phyloP scores from a whole-genome alignment of 768 basidiomycete species.

The Rossbeevera mucosa region DNA sequence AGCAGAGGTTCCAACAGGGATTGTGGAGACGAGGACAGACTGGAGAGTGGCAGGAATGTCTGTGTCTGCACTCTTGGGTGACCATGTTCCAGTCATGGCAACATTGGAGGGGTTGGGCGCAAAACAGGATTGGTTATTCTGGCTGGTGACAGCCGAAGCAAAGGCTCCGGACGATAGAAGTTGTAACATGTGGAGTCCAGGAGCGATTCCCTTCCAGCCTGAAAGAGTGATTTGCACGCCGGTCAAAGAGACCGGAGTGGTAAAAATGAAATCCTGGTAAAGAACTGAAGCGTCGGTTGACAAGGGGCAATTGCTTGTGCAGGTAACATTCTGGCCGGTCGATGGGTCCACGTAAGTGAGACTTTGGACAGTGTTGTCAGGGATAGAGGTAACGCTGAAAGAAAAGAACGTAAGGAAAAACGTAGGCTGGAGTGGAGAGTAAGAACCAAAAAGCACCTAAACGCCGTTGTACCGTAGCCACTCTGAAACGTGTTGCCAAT shows the following conservation, averaged over 20 bases:
- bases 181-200: constrained; percentile 89
- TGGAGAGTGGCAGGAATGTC: constrained; percentile 77
- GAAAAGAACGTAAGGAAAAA: constrained; percentile 6
- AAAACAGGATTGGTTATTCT: constrained; percentile 71
- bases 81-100: constrained; percentile 68
- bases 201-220: constrained; percentile 64
- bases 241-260: constrained; percentile 59
- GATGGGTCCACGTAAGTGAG: constrained; percentile 75
- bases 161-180: constrained; percentile 90
- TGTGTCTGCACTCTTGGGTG: constrained; percentile 56
- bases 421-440: background rate
- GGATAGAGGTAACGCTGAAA: constrained; percentile 76
- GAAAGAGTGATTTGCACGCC: constrained; percentile 85
- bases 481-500: constrained; percentile 87
- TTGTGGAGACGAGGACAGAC: constrained; percentile 62
- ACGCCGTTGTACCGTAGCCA: constrained; percentile 80
- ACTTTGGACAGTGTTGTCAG: constrained; percentile 77
- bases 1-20: constrained; percentile 59
- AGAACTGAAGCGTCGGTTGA: constrained; percentile 67
- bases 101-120: constrained; percentile 71
- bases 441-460: constrained; percentile 51
- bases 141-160: constrained; percentile 60
- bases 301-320: constrained; percentile 75
- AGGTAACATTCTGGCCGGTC: constrained; percentile 72
- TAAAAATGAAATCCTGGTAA: constrained; percentile 94